Conservation (phyloP, 2,329 filamentous ascomycete species). For the Fusarium denticulatum region DNA sequence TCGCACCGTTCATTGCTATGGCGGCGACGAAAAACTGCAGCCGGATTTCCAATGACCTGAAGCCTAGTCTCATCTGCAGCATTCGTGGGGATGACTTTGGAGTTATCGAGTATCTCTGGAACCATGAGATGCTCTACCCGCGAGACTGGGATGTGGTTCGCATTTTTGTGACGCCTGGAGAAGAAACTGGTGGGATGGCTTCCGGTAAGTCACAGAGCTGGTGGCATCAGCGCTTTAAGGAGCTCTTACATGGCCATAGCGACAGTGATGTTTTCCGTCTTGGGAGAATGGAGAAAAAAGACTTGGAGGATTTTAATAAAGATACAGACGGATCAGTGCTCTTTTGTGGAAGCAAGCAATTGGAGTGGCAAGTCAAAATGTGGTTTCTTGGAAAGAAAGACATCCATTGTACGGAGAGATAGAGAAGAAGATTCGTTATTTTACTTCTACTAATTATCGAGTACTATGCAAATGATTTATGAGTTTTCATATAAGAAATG, state of each 20-base stretch:
- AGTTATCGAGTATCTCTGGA: background rate
- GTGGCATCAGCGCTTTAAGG: background rate
- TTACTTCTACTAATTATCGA: background rate
- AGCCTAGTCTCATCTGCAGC: background rate
- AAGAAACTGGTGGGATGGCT: background rate
- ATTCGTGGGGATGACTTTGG: conserved; percentile 1
- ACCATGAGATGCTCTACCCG: background rate
- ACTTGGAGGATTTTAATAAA: background rate
- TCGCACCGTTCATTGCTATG: conserved; percentile 3
- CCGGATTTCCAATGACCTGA: background rate
- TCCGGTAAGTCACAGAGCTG: background rate
- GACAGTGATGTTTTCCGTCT: background rate
- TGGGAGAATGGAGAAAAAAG: background rate
- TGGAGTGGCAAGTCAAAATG: conserved; percentile 18
- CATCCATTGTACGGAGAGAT: conserved; percentile 2
- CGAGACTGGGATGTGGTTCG: background rate
- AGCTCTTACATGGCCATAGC: background rate
- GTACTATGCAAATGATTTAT: background rate
- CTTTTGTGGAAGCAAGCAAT: conserved; percentile 6
- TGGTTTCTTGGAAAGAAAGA: background rate
- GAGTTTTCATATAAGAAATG: background rate
- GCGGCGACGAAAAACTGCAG: background rate
- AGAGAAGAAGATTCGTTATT: background rate
- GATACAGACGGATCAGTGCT: background rate
- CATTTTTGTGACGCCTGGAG: conserved; percentile 1